A percentile compares a stretch with the other conserved stretches of the same genome.
These are phyloP conservation scores for Ascochyta clinopodiicola DNA, from an alignment of 2,329 filamentous ascomycete species.

Conservation along the genomic window DNA sequence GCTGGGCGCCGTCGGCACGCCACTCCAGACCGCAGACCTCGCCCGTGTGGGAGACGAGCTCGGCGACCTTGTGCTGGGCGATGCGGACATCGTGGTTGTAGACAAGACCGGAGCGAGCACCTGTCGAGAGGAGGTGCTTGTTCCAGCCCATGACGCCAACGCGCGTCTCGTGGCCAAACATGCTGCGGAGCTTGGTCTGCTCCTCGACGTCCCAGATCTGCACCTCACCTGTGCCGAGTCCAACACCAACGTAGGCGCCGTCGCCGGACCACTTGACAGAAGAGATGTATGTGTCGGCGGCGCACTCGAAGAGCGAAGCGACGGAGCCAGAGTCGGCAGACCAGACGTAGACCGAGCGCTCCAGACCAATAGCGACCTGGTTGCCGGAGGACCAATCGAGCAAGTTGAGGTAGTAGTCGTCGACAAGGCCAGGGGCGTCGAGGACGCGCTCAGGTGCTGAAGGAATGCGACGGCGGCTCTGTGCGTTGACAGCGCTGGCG, in stretches of 20 bases:
- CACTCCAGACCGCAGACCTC: conserved; percentile 98
- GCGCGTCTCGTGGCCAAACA: conserved; percentile 96
- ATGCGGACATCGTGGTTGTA: conserved; percentile 99
- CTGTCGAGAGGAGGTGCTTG: conserved; percentile 96
- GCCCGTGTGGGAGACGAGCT: conserved; percentile 95
- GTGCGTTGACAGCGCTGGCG: conserved; percentile 73
- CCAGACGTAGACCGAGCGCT: conserved; percentile 98
- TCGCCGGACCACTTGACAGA: conserved; percentile 99
- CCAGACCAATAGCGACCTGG: conserved; percentile 96
- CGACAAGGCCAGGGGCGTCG: conserved; percentile 92
- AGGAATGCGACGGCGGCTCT: conserved; percentile 89
- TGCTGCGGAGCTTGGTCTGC: conserved; percentile 92
- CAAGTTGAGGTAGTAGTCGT: conserved; percentile 99
- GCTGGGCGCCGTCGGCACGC: conserved; percentile 94
- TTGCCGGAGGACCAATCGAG: conserved; percentile 98
- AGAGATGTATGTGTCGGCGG: conserved; percentile 91
- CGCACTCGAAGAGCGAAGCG: conserved; percentile 84
- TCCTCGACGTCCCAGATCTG: conserved; percentile 99
- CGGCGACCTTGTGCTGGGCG: conserved; percentile 96
- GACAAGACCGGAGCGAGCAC: conserved; percentile 90
- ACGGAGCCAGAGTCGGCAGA: conserved; percentile 93
- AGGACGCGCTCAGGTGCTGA: conserved; percentile 95
- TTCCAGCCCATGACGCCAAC: conserved; percentile 98
- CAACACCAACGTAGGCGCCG: conserved; percentile 93
- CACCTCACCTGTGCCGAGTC: conserved; percentile 92